Conservation (phyloP, 2,329 filamentous ascomycete genomes). For the Diplodia mutila region DNA sequence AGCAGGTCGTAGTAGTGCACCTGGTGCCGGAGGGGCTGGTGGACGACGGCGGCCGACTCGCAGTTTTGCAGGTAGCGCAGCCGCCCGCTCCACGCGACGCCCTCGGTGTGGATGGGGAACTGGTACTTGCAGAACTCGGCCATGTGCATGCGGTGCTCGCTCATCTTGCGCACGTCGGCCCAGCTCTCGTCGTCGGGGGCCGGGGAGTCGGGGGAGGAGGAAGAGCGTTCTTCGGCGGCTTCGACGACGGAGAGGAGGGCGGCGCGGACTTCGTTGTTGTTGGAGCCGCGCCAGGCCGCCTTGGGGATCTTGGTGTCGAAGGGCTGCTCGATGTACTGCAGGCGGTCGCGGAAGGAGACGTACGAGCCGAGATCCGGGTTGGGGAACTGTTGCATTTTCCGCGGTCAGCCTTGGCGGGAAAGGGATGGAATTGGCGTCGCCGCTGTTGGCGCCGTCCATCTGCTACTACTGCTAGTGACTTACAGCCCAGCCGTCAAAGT, state of each 20-base stretch:
- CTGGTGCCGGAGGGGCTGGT: constrained; percentile 51
- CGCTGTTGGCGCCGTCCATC: too few species aligned
- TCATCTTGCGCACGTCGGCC: constrained; percentile 36
- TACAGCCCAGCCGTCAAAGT: constrained; percentile 31
- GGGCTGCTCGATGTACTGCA: constrained; percentile 23
- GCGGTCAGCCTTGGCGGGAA: background rate
- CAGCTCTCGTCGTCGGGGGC: constrained; percentile 25
- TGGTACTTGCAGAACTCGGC: constrained; percentile 33
- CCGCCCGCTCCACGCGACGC: constrained; percentile 38
- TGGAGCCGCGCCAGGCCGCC: constrained; percentile 39
- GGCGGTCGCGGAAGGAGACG: constrained; percentile 25
- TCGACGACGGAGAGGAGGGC: constrained; percentile 31
- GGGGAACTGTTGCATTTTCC: constrained; percentile 7
- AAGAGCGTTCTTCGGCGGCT: too few species aligned
- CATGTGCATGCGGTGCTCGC: constrained; percentile 30
- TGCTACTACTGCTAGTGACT: too few species aligned
- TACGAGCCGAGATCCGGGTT: constrained; percentile 28
- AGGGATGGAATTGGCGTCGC: too few species aligned
- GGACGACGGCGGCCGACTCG: constrained; percentile 54
- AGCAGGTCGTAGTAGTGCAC: constrained; percentile 56
- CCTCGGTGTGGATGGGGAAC: constrained; percentile 31
- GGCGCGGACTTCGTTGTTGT: constrained; percentile 33
- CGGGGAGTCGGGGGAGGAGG: constrained; percentile 24
- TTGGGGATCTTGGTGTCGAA: constrained; percentile 34
- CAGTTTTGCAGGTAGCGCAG: constrained; percentile 41